These are phyloP conservation scores for Tephrocybe sp. DNA, from an alignment of 768 basidiomycete genomes.

Conservation along the genomic window DNA sequence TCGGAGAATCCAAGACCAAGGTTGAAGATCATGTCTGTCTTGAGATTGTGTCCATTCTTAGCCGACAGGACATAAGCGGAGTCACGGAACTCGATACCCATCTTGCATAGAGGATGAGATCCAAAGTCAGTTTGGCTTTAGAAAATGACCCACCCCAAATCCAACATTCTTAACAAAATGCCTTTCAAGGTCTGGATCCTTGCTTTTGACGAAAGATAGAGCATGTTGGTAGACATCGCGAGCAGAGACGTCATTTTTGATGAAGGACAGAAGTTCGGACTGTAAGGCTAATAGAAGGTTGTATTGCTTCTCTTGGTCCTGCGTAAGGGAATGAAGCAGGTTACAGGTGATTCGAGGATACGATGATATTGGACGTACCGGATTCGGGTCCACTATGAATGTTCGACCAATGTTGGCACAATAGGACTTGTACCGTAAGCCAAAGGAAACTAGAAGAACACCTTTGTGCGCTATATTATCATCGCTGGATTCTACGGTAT, in stretches of 20 bases:
- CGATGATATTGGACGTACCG: conserved; percentile 48
- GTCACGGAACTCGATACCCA: conserved; percentile 94
- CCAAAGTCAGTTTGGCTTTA: conserved; percentile 1
- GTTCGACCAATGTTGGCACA: conserved; percentile 91
- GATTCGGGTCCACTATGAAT: conserved; percentile 92
- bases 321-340: conserved; percentile 11
- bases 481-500: conserved; percentile 80
- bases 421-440: conserved; percentile 90
- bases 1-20: conserved; percentile 84
- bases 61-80: conserved; percentile 75
- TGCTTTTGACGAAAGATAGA: conserved; percentile 64
- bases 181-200: conserved; percentile 80
- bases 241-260: conserved; percentile 75
- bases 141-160: conserved; percentile 62
- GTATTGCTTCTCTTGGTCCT: conserved; percentile 94
- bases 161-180: conserved; percentile 87
- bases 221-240: conserved; percentile 85
- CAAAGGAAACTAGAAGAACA: conserved; percentile 83
- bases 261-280: conserved; percentile 63
- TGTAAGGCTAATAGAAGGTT: conserved; percentile 76
- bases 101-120: conserved; percentile 43
- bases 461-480: conserved; percentile 85
- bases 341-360: no score
- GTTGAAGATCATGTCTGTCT: conserved; percentile 82
- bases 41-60: conserved; percentile 73